A percentile compares a stretch with the other conserved stretches of the same genome.
These are phyloP conservation scores for Syzygium syzygioides DNA, from an alignment of 441 rosid genomes.

Conservation along the genomic window DNA sequence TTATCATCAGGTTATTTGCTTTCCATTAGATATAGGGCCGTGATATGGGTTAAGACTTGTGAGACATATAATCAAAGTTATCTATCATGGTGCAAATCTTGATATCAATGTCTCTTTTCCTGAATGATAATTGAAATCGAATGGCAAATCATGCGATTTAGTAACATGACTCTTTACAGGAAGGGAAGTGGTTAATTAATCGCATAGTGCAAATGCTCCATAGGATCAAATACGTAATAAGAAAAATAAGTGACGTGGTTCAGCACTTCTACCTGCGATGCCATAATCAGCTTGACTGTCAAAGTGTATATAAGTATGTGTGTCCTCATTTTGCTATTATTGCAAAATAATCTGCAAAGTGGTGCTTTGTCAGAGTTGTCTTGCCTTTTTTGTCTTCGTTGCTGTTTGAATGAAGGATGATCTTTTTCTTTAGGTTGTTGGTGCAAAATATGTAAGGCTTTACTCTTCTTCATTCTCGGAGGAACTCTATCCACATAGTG, in stretches of 20 bases:
- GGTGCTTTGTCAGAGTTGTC: not conserved
- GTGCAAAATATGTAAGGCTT: conserved; percentile 82
- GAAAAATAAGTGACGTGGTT: not conserved
- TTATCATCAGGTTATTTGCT: not conserved
- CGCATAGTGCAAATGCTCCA: not conserved
- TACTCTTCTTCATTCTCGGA: conserved; percentile 61
- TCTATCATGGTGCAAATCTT: not conserved
- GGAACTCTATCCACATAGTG: conserved; percentile 72
- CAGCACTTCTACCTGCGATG: not conserved
- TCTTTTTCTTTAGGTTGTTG: conserved; percentile 56
- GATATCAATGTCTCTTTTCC: not conserved
- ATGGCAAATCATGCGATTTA: not conserved
- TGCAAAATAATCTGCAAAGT: not conserved
- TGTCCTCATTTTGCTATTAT: not conserved
- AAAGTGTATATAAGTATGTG: not conserved
- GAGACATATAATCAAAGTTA: not conserved
- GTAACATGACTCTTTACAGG: not conserved
- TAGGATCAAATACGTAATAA: not conserved
- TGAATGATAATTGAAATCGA: not conserved
- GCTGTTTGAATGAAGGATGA: not conserved
- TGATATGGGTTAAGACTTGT: not conserved
- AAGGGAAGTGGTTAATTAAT: not conserved
- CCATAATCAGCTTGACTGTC: not conserved
- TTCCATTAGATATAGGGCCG: not conserved
- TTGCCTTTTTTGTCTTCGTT: conserved; percentile 8